These are phyloP conservation scores for Botrytis fabae DNA, from an alignment of 2,329 filamentous ascomycete genomes.

Conservation along the genomic window DNA sequence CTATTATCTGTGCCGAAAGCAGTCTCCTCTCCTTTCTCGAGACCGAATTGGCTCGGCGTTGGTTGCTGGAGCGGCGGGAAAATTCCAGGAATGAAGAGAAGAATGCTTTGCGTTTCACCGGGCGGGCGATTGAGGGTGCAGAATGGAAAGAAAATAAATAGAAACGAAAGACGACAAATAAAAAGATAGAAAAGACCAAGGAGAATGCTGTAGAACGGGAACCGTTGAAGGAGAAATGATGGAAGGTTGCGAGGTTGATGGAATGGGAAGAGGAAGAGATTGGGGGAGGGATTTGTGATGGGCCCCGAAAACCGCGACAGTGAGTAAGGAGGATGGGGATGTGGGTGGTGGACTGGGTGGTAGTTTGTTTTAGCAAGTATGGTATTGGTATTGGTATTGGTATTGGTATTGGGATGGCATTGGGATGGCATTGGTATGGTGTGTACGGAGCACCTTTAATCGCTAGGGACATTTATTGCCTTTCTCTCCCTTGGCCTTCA, in stretches of 20 bases:
- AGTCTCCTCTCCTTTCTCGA: neutral
- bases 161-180: slow-evolving; percentile 9
- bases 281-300: slow-evolving; percentile 4
- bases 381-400: no score
- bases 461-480: no score
- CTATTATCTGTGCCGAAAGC: slow-evolving; percentile 14
- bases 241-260: neutral
- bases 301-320: neutral
- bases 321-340: neutral
- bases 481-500: neutral
- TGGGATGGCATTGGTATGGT: no score
- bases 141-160: neutral
- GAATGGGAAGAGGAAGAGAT: neutral
- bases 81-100: slow-evolving; percentile 21
- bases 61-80: slow-evolving; percentile 20
- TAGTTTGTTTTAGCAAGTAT: neutral
- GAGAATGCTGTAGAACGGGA: slow-evolving; percentile 16
- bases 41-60: slow-evolving; percentile 1
- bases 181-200: slow-evolving; percentile 9
- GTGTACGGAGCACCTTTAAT: no score
- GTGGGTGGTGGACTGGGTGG: neutral
- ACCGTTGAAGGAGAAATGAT: slow-evolving; percentile 5
- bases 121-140: slow-evolving; percentile 8
- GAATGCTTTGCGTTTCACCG: slow-evolving; percentile 21
- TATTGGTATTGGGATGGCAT: no score